Conservation (phyloP, 176 grass and related monocot genomes). For the Oryza brachyantha region DNA sequence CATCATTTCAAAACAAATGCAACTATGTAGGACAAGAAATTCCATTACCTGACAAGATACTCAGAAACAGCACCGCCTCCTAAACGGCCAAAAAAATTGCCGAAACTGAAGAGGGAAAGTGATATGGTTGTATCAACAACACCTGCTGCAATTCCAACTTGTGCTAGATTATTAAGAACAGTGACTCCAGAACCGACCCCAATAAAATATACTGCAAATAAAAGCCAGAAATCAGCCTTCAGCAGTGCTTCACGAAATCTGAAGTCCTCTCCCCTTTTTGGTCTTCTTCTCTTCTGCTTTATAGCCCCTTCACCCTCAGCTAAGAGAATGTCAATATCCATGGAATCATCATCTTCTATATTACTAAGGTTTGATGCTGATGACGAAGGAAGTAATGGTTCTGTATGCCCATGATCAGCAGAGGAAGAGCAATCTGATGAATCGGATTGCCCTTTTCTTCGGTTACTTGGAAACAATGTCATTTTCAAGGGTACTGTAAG, state of each 20-base stretch:
- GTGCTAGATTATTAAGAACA: constrained; percentile 90
- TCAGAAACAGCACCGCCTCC: constrained; percentile 74
- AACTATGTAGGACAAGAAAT: neutral
- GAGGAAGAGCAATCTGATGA: neutral
- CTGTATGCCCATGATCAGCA: constrained; percentile 37
- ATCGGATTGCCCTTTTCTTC: constrained; percentile 25
- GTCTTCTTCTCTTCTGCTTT: constrained; percentile 70
- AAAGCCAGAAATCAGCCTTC: constrained; percentile 96
- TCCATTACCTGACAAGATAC: constrained; percentile 71
- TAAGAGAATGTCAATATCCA: constrained; percentile 73
- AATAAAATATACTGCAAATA: constrained; percentile 77
- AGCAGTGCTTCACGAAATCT: constrained; percentile 78
- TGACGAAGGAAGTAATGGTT: constrained; percentile 57
- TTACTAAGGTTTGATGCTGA: constrained; percentile 43
- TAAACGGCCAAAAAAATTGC: constrained; percentile 89
- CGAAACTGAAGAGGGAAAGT: constrained; percentile 86
- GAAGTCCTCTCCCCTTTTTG: constrained; percentile 89
- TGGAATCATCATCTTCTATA: constrained; percentile 55
- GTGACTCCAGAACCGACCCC: constrained; percentile 88
- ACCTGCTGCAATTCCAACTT: constrained; percentile 83
- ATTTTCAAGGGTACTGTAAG: constrained; percentile 90
- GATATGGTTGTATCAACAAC: constrained; percentile 66
- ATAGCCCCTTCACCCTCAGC: constrained; percentile 89
- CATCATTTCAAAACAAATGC: neutral
- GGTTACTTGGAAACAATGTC: constrained; percentile 66